Percentiles rank a stretch among this genome's conserved stretches.
These are phyloP conservation scores for Solanum tarijense DNA, from an alignment of 257 asterid species.

Conservation along the genomic window DNA sequence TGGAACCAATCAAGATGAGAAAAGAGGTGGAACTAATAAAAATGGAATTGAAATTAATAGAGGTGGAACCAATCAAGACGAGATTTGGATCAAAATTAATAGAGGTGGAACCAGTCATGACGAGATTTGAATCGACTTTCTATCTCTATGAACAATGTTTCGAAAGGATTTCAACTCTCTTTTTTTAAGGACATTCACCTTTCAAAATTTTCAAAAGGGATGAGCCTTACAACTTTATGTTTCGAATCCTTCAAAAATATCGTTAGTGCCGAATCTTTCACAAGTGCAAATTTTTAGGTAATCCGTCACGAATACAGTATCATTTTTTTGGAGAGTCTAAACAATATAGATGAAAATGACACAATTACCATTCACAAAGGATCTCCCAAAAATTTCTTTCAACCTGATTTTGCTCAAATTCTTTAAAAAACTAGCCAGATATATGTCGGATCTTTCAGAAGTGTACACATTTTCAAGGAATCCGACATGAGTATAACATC, in stretches of 20 bases:
- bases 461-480: not conserved
- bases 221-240: too few species aligned
- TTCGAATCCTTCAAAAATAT: not conserved
- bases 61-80: too few species aligned
- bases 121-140: too few species aligned
- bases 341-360: not conserved
- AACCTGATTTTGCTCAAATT: not conserved
- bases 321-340: not conserved
- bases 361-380: not conserved
- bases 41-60: too few species aligned
- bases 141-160: too few species aligned
- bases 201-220: too few species aligned
- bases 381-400: not conserved
- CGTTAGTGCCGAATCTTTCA: accelerated
- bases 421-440: not conserved
- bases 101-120: too few species aligned
- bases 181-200: too few species aligned
- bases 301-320: accelerated
- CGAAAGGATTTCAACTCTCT: too few species aligned
- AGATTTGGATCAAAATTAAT: too few species aligned
- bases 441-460: not conserved
- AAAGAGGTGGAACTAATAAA: too few species aligned
- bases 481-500: not conserved
- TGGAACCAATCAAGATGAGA: too few species aligned
- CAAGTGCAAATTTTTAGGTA: not conserved